Base-by-base conservation (phyloP, 2,329 filamentous ascomycete genomes). In the Colletotrichum plurivorum region DNA sequence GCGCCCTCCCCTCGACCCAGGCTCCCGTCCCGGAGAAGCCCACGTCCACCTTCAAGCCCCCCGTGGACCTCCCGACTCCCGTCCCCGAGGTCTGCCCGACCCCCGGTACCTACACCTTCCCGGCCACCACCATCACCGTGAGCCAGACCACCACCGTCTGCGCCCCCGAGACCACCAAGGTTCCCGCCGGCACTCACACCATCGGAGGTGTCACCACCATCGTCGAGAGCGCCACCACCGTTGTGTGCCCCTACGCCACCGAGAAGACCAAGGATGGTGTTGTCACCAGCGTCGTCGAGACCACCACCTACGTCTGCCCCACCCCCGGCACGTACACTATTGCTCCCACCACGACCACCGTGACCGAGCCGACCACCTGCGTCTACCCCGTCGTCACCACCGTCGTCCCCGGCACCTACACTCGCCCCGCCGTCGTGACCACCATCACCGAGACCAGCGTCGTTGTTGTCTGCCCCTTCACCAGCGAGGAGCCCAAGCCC, bases 241-340 rank as follows among this genome's bases (percentile, higher is more conserved):
- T 94, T 67, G 87, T 87, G 75, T 93, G 89, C 87, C 91, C 92
- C 59, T 89, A 90, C 73, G 91, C 92, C 73, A 89, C 89, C 69
- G 86, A 89, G 74, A 85, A 86, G 74, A 91, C 90, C 73, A 82
- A 79, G 66, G 82, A 80, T 72, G 87, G 87, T 73, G 87, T 88
- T 58, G 87, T 88, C 67, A 93, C 89, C 82, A 92, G 87, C 83
- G 84, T 90, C 75, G 88, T 94, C 76, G 84, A 87, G 81, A 88
- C 84, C 75, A 94, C 92, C 76, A 90, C 89, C 76, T 93, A 91
- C 77, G 87, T 92, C 77, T 94, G 92, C 90, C 91, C 92, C 71
- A 84, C 84, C 57, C 85, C 91, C 76, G 92, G 92, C 79, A 93
- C 90, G 66, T 94, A 94, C 87, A 94, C 90, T 78, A 90, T 94